phyloP scores from a whole-genome alignment of 257 asterid genomes.

The Asclepias syriaca region DNA sequence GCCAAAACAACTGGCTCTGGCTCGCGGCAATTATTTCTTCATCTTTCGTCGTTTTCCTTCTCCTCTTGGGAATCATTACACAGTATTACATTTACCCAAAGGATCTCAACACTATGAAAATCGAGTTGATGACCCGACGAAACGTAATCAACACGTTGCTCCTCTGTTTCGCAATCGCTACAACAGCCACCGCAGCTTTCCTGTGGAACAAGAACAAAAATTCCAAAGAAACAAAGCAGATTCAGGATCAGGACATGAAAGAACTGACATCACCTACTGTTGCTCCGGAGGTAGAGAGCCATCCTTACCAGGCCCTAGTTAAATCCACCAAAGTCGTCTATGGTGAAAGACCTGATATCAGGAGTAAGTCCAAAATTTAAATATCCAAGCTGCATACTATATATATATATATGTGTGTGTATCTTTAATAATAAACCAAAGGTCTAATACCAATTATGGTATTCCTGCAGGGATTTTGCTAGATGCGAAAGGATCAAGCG shows the following conservation, averaged over 20 bases:
- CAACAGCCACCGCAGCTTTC: slow-evolving; percentile 53
- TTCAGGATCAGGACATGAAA: slow-evolving; percentile 45
- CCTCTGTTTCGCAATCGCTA: slow-evolving; percentile 49
- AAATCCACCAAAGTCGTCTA: slow-evolving; percentile 58
- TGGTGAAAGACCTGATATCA: slow-evolving; percentile 75
- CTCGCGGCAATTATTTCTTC: slow-evolving; percentile 80
- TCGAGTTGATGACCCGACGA: slow-evolving; percentile 58
- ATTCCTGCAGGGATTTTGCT: slow-evolving; percentile 41
- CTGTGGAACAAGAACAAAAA: slow-evolving; percentile 83
- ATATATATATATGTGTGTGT: too few relatives aligned
- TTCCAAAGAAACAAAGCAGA: slow-evolving; percentile 46
- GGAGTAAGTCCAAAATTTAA: slow-evolving; percentile 40
- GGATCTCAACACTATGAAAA: slow-evolving; percentile 53
- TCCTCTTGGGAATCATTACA: slow-evolving; percentile 55
- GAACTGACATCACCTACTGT: slow-evolving; percentile 27
- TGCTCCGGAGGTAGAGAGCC: slow-evolving; percentile 69
- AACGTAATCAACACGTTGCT: slow-evolving; percentile 54
- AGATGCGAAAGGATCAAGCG: slow-evolving; percentile 63
- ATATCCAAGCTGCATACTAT: not conserved
- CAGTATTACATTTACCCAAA: slow-evolving; percentile 70
- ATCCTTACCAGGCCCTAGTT: slow-evolving; percentile 51
- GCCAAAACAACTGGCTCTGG: slow-evolving; percentile 89
- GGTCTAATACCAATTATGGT: not conserved
- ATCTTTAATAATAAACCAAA: too few relatives aligned
- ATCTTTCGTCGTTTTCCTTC: slow-evolving; percentile 59